Conservation (phyloP, 306 rosid species). For the Trifolium dubium region DNA sequence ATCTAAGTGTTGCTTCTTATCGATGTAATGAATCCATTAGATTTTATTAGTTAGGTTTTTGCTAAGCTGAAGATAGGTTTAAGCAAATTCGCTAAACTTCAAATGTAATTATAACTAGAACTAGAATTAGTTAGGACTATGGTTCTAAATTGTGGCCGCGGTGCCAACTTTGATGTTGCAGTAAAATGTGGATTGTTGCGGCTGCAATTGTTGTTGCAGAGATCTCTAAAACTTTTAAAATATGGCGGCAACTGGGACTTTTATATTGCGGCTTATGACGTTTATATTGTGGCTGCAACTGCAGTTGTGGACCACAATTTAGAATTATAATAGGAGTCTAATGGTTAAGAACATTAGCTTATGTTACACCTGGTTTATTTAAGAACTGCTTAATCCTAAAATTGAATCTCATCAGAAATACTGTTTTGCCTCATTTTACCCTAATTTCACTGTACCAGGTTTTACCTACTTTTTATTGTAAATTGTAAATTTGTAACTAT, state of each 20-base stretch:
- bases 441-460: not conserved
- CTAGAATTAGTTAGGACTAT: not conserved
- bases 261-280: not conserved
- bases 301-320: not conserved
- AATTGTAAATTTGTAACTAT: not conserved
- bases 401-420: not conserved
- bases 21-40: constrained; percentile 1
- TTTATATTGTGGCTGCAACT: not conserved
- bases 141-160: not conserved
- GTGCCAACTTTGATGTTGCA: not conserved
- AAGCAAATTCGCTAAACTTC: constrained; percentile 13
- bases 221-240: not conserved
- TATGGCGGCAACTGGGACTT: too few relatives aligned
- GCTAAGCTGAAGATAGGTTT: not conserved
- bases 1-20: constrained; percentile 19
- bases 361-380: constrained; percentile 2
- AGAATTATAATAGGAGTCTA: constrained; percentile 12
- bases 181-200: not conserved
- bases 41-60: constrained; percentile 5
- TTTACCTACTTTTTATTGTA: constrained; percentile 1
- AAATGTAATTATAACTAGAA: constrained; percentile 5
- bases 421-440: not conserved
- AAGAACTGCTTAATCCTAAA: not conserved
- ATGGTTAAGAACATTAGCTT: constrained; percentile 15
- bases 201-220: not conserved